These are phyloP conservation scores for Wakefieldia striispora DNA, from an alignment of 768 basidiomycete genomes.

Conservation along the genomic window DNA sequence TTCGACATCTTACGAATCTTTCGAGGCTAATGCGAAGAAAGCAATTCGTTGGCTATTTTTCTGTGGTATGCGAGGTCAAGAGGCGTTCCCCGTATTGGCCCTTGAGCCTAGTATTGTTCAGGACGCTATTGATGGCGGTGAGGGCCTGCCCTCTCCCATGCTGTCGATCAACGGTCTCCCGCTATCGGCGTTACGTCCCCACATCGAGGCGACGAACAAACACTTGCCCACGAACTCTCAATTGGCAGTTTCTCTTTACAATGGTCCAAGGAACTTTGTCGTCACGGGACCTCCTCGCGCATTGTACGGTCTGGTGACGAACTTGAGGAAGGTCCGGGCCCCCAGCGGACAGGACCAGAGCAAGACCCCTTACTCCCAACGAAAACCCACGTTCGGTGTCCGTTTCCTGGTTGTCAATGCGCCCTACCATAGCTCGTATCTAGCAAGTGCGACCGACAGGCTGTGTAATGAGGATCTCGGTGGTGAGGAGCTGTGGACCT, in stretches of 20 bases:
- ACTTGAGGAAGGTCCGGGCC: conserved; percentile 86
- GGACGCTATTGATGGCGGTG: conserved; percentile 88
- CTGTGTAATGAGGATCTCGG: conserved; percentile 72
- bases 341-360: conserved; percentile 87
- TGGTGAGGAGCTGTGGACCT: conserved; percentile 75
- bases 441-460: conserved; percentile 71
- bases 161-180: conserved; percentile 81
- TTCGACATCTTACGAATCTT: conserved; percentile 72
- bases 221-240: conserved; percentile 78
- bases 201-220: conserved; percentile 84
- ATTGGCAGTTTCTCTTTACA: conserved; percentile 85
- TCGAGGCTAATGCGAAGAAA: conserved; percentile 73
- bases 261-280: conserved; percentile 88
- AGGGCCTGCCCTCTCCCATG: conserved; percentile 94
- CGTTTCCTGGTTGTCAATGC: conserved; percentile 96
- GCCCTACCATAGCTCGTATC: conserved; percentile 92
- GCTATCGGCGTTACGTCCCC: conserved; percentile 72
- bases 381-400: conserved; percentile 89
- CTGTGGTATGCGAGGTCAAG: conserved; percentile 89
- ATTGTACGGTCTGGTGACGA: conserved; percentile 92
- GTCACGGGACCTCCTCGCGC: conserved; percentile 90
- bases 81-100: conserved; percentile 89
- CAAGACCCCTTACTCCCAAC: conserved; percentile 91
- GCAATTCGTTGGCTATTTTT: conserved; percentile 92
- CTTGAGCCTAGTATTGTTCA: conserved; percentile 85